Evolutionary conservation across 2,329 filamentous ascomycete species (phyloP).

Genomic region (Neurospora sp.): DNA sequence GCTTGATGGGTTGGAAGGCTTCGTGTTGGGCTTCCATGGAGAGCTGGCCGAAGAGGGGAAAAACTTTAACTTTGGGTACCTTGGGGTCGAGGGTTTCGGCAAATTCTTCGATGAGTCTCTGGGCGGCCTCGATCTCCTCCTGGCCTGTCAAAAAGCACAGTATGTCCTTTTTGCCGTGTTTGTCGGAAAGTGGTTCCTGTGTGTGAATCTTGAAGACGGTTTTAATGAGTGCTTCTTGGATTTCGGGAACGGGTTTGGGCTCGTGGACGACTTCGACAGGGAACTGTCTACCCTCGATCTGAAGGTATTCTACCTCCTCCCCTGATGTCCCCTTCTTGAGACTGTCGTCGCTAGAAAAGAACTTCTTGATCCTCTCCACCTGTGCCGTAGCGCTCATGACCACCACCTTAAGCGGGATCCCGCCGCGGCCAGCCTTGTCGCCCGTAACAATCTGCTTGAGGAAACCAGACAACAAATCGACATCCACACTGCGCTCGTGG

Average conservation of each 20-base stretch:
- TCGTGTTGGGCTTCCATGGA: constrained; percentile 78
- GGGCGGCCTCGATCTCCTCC: constrained; percentile 78
- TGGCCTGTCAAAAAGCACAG: constrained; percentile 88
- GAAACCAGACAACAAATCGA: constrained; percentile 84
- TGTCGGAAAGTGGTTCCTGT: constrained; percentile 78
- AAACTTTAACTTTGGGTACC: constrained; percentile 61
- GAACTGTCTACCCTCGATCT: constrained; percentile 79
- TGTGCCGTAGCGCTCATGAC: constrained; percentile 97
- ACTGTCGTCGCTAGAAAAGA: constrained; percentile 47
- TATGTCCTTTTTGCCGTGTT: constrained; percentile 49
- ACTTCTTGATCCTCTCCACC: constrained; percentile 64
- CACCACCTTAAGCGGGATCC: constrained; percentile 73
- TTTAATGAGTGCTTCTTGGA: constrained; percentile 73
- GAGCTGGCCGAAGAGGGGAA: constrained; percentile 84
- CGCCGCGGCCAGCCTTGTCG: constrained; percentile 55
- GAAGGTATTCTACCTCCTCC: constrained; percentile 33
- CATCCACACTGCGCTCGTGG: constrained; percentile 90
- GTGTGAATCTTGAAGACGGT: constrained; percentile 79
- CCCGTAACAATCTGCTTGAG: constrained; percentile 64
- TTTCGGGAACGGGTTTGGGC: constrained; percentile 63
- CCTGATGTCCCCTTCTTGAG: constrained; percentile 3
- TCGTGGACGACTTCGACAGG: constrained; percentile 74
- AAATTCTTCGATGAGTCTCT: constrained; percentile 73
- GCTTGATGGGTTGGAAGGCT: constrained; percentile 68
- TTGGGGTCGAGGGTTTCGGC: constrained; percentile 61